phyloP scores from a whole-genome alignment of 2,329 filamentous ascomycete genomes.

The Rutstroemia sydowiana region DNA sequence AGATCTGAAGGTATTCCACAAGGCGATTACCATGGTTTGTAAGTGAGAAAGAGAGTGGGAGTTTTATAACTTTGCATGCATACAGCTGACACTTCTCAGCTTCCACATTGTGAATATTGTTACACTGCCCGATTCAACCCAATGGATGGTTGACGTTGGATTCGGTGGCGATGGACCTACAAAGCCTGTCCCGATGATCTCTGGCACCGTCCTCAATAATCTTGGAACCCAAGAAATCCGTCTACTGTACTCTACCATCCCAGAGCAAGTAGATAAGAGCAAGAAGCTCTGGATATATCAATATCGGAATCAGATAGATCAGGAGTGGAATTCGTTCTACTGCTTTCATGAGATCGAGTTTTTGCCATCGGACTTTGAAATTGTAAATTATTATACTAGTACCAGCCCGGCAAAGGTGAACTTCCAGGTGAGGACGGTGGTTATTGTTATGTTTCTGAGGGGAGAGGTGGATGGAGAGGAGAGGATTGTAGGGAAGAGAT shows the following conservation, averaged over 20 bases:
- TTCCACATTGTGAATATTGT: conserved; percentile 57
- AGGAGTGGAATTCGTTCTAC: conserved; percentile 53
- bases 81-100: conserved; percentile 22
- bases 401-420: conserved; percentile 47
- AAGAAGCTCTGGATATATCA: conserved; percentile 57
- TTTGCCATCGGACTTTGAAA: conserved; percentile 49
- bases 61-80: background rate
- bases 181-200: conserved; percentile 45
- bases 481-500: conserved; percentile 45
- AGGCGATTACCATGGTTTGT: conserved; percentile 26
- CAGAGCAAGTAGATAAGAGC: conserved; percentile 36
- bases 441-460: conserved; percentile 52
- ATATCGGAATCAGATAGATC: conserved; percentile 41
- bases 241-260: conserved; percentile 42
- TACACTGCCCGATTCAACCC: conserved; percentile 37
- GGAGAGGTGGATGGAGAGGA: conserved; percentile 20
- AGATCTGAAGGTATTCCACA: conserved; percentile 20
- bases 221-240: conserved; percentile 50
- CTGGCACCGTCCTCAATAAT: conserved; percentile 30
- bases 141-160: conserved; percentile 52
- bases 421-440: conserved; percentile 49
- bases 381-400: conserved; percentile 52
- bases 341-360: conserved; percentile 62
- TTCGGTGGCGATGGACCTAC: conserved; percentile 58
- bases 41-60: background rate